These are phyloP conservation scores for Chaetothyriales sp. DNA, from an alignment of 2,329 filamentous ascomycete species.

Conservation along the genomic window DNA sequence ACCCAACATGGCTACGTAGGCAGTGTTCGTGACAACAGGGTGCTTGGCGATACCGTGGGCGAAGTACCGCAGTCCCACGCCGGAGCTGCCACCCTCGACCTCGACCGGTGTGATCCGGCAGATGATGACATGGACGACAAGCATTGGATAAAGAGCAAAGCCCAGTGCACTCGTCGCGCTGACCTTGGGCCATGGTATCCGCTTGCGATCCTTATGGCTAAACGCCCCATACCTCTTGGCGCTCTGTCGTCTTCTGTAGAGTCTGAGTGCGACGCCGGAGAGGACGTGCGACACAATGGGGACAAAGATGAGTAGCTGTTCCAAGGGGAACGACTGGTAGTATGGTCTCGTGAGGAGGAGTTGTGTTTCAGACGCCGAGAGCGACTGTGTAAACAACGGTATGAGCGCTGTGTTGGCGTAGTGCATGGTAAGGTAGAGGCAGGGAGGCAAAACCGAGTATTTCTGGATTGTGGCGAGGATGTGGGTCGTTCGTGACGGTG, in stretches of 20 bases:
- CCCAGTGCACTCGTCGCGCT: constrained; percentile 58
- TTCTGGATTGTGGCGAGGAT: constrained; percentile 56
- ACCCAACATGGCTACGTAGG: constrained; percentile 53
- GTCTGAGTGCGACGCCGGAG: constrained; percentile 60
- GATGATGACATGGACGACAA: constrained; percentile 56
- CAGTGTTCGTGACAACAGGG: constrained; percentile 48
- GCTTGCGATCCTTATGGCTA: constrained; percentile 34
- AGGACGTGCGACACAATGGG: constrained; percentile 62
- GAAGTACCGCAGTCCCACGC: constrained; percentile 69
- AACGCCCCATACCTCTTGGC: constrained; percentile 60
- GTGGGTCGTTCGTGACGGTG: constrained; percentile 6
- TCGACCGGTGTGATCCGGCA: constrained; percentile 62
- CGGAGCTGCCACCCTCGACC: constrained; percentile 71
- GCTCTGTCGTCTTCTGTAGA: constrained; percentile 58
- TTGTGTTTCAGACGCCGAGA: constrained; percentile 64
- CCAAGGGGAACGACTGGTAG: constrained; percentile 70
- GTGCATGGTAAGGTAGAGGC: constrained; percentile 61
- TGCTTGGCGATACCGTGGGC: constrained; percentile 69
- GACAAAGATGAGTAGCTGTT: constrained; percentile 62
- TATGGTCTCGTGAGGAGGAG: constrained; percentile 81
- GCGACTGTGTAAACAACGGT: constrained; percentile 56
- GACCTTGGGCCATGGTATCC: constrained; percentile 51
- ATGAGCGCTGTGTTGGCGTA: constrained; percentile 69
- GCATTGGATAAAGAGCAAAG: constrained; percentile 50
- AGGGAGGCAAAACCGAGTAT: constrained; percentile 78